Base-by-base conservation (phyloP, 495 filamentous ascomycete species). In the Hyaloscypha bicolor region DNA sequence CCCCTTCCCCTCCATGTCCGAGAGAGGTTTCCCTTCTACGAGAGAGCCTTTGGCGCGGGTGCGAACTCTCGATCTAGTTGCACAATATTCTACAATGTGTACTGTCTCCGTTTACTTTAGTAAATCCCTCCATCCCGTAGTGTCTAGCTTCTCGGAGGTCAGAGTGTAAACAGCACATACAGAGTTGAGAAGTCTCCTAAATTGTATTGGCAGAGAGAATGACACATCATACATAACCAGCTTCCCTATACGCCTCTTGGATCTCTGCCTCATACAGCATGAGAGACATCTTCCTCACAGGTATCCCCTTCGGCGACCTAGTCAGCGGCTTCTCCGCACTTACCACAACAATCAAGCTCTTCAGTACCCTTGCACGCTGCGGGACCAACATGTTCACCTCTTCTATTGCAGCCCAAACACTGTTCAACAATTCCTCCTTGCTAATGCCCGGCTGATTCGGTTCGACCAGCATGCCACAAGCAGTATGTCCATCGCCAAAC, bases 241-340 rank as follows among this genome's bases (percentile, higher is more conserved):
- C 9, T 16, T 19, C 42, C 6, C 16, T 48, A 61, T 87, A 89
- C 9, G 85, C 67, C 19, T 72, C 69, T 31, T 86, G 76, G 61
- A 89, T 86, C 68, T 87, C 85, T 5, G 78, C 72, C 53, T 78
- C 71, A 68, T 89, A 90, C 56, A 84, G 68, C 55, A 77, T 76
- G 1, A 81, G 51, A 2, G 83, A 81, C n/a, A 68, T 66, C 5
- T 73, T 74, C 9, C 85, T 78, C 70, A 84, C 80, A 4, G 86
- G 73, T 1, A 83, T 86, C 0, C 86, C 87, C 73, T 90, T 89
- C 0, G 77, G 78, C 2, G 86, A 79, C 4, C 81, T 77, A 6
- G 76, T 71, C 67, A 89, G 83, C 0, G 85, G 83, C 67, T 85
- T 87, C 16, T 77, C 70, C 0, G 74, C 75, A 1, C 75, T 67